Base-by-base conservation (phyloP, 441 rosid genomes). In the Pelargonium australe region DNA sequence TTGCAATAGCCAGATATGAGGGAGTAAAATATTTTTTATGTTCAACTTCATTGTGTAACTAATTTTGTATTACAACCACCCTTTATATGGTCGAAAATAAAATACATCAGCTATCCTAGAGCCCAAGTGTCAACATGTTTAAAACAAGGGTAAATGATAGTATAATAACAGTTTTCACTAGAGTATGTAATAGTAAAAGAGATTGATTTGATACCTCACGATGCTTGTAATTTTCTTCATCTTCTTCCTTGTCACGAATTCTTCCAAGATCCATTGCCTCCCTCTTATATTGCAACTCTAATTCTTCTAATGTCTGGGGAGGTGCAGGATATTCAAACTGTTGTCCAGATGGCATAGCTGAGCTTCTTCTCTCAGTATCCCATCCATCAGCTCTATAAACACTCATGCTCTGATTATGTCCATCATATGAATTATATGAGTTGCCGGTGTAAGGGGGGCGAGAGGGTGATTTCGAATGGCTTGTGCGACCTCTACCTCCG, bases 381-480 rank as follows among this genome's bases (percentile, higher is more conserved):
- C 90, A 86, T 79, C 86, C 90, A 70, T 85, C 88, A 76, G 82
- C 78, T 79, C 88, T 87, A 82, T 81, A 84, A 81, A 81, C 85
- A 81, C 81, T 83, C 77, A 80, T 77, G 79, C 77, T 83, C 76
- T 78, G 83, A 76, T 73, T 83, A 82, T 80, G 95, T 76, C 87
- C 86, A 72, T 82, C 93, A 81, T 85, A 85, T 37, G 96, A 81
- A 81, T 83, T 86, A 75, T 75, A 82, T 31, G 85, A 82, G 85
- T 89, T 87, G 82, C 92, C 85, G 77, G 81, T 74, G 83, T 84
- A 86, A 53, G 85, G 82, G 71, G 86, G 82, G 63, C 49, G 69
- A 61, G 86, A 90, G 55, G 99, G 99, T 69, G 99, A 95, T 85
- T 87, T 91, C 65, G 97, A 90, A 79, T 78, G 87, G 86, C 90